Evolutionary conservation across 495 filamentous ascomycete genomes (phyloP), one percentile per base, ranked within the genome.

Genomic region (Cairneyella variabilis): DNA sequence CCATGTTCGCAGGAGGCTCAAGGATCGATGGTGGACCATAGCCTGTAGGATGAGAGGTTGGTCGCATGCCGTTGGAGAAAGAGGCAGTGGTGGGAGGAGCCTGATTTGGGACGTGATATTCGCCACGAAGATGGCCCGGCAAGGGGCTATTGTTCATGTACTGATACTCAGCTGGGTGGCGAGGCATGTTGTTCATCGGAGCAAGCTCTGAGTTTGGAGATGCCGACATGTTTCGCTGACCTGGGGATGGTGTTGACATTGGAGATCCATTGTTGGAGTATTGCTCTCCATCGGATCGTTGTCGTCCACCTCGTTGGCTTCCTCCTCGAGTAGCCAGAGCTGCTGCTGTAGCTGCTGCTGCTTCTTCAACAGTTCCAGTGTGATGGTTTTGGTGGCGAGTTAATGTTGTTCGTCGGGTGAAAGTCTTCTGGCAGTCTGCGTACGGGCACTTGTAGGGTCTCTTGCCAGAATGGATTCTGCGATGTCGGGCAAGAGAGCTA

Each of bases 381-480:
- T 98, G 93, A 51, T 95, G 89, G 53, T 96, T 96, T 70, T 96
- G 90, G 66, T 98, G 93, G 26, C 93, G 83, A 7, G 95, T 98
- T 54, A 98, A 71, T 0, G 93, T 98, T 3, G 93, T 98, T 32
- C 91, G 83, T 28, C 93, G 84, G 2, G 93, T 98, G 66, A 98
- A 98, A 0, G 95, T 98, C 78, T 98, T 98, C 66, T 96, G 91
- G 69, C 93, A 98, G 63, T 97, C 91, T 12, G 89, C 91, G 62
- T 92, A 98, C 1, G 92, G 92, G 68, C 93, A 98, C 65, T 96
- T 95, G 74, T 97, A 98, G 2, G 93, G 93, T 32, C 93, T 82
- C 65, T 95, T 96, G 20, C 93, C 93, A 20, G 90, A 95, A 63
- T 98, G 93, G 56, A 97, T 98, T 25, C 93, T 82, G 22, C 93